Evolutionary conservation across 768 basidiomycete genomes (phyloP).

Genomic region (Boletus pseudopeckii): DNA sequence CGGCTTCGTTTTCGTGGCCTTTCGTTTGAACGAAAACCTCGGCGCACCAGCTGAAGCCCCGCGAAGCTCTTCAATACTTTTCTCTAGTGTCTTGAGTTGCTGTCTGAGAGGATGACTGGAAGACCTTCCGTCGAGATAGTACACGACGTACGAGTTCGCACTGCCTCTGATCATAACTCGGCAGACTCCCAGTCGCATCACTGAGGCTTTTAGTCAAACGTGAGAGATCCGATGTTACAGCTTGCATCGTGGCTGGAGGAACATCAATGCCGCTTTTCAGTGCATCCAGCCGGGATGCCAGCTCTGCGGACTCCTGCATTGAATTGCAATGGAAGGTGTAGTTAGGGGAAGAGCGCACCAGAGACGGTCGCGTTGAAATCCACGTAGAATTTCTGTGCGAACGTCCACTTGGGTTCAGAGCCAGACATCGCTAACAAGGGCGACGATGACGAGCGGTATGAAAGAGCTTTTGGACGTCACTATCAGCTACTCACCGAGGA

Average conservation of each 20-base stretch:
- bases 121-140: not conserved
- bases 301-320: conserved; percentile 36
- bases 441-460: not conserved
- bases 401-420: conserved; percentile 26
- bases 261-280: conserved; percentile 32
- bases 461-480: not conserved
- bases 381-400: conserved; percentile 27
- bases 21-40: conserved; percentile 69
- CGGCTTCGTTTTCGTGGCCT: conserved; percentile 23
- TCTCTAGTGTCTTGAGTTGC: conserved; percentile 68
- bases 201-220: conserved; percentile 59
- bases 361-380: conserved; percentile 26
- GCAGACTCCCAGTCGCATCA: conserved; percentile 62
- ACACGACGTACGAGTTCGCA: conserved; percentile 55
- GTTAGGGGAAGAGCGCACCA: conserved; percentile 14
- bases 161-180: conserved; percentile 71
- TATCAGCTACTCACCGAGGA: not conserved
- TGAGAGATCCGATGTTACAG: conserved; percentile 48
- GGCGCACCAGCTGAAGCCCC: conserved; percentile 44
- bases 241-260: conserved; percentile 39
- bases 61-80: conserved; percentile 49
- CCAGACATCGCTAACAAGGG: conserved; percentile 12
- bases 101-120: conserved; percentile 29
- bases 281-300: conserved; percentile 44
- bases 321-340: conserved; percentile 5